Evolutionary conservation across 73 alveolate genomes (phyloP).

Genomic region (Tetrahymena borealis): DNA sequence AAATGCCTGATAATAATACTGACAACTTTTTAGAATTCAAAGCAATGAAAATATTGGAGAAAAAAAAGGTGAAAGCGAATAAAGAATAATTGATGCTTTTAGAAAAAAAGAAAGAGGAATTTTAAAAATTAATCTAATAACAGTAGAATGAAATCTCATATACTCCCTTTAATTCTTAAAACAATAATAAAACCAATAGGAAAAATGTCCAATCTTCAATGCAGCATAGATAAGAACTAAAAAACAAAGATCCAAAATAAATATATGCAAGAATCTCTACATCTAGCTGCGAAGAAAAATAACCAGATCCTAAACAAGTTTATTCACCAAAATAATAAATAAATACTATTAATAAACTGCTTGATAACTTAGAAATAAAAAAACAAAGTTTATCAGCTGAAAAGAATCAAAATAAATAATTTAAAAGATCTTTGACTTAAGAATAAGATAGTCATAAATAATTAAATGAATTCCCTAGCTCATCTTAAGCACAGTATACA

Average conservation of each 20-base stretch:
- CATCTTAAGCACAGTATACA: too few relatives aligned
- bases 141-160: background rate
- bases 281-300: background rate
- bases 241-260: background rate
- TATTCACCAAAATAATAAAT: background rate
- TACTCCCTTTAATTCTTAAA: too few relatives aligned
- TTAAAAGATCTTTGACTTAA: too few relatives aligned
- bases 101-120: background rate
- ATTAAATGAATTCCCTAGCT: too few relatives aligned
- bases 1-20: background rate
- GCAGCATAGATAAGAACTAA: background rate
- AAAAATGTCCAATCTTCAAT: background rate
- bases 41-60: background rate
- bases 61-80: background rate
- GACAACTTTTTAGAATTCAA: background rate
- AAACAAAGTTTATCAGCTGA: background rate
- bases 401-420: background rate
- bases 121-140: background rate
- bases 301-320: background rate
- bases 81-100: background rate
- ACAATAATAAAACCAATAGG: background rate
- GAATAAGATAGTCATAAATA: too few relatives aligned
- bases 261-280: background rate
- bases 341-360: background rate
- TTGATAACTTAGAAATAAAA: background rate